Conservation (phyloP, 177 flowering plant genomes). For the Tripterygium wilfordii region DNA sequence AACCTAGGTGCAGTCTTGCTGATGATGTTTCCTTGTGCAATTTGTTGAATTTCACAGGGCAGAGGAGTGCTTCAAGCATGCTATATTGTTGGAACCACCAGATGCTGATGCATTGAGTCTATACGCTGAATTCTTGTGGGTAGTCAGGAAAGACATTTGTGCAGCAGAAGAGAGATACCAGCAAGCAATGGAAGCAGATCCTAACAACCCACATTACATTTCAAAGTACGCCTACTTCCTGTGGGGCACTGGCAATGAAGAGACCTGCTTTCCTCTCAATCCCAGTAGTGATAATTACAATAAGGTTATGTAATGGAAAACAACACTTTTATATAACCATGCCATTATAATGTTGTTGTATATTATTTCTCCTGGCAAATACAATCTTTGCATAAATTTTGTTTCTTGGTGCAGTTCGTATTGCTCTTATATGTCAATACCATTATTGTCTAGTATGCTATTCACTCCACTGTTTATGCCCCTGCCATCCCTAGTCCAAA, state of each 20-base stretch:
- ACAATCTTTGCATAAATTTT: no score
- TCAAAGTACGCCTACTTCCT: conserved; percentile 42
- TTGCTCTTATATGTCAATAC: no score
- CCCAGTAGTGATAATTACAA: conserved; percentile 1
- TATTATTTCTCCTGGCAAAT: no score
- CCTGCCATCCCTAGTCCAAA: no score
- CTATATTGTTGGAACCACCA: conserved; percentile 21
- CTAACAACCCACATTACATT: conserved; percentile 22
- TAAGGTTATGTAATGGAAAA: conserved; percentile 1
- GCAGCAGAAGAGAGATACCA: conserved; percentile 37
- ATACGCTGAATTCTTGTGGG: conserved; percentile 45
- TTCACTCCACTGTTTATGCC: no score
- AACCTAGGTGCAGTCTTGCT: no score
- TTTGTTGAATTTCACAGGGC: conserved; percentile 42
- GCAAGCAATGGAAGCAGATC: conserved; percentile 35
- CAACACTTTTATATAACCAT: no score
- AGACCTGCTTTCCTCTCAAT: conserved; percentile 39
- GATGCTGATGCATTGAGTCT: conserved; percentile 32
- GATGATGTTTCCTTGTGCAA: no score
- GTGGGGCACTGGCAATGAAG: conserved; percentile 50
- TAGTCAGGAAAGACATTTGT: conserved; percentile 34
- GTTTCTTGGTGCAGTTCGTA: no score
- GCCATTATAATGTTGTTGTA: no score
- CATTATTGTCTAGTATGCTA: no score
- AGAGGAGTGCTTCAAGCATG: conserved; percentile 40